These are phyloP conservation scores for Malassezia japonica DNA, from an alignment of 1,284 basidiomycete species.

Conservation along the genomic window DNA sequence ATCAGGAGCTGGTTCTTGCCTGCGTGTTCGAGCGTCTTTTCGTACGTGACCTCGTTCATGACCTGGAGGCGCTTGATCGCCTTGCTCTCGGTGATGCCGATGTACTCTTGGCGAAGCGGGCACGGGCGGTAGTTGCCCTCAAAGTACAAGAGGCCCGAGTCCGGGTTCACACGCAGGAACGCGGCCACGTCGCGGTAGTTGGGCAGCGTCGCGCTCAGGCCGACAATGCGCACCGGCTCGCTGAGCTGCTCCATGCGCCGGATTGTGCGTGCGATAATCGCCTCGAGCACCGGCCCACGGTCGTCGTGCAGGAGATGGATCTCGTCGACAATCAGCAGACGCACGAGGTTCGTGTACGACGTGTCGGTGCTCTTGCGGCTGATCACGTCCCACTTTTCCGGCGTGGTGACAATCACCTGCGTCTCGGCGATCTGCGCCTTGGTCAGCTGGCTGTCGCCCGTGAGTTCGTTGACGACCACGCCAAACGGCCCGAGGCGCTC, in stretches of 20 bases:
- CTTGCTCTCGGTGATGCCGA: conserved; percentile 98
- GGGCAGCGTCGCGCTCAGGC: conserved; percentile 88
- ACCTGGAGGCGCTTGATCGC: conserved; percentile 96
- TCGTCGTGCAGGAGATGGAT: conserved; percentile 97
- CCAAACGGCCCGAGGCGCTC: conserved; percentile 72
- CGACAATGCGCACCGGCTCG: conserved; percentile 86
- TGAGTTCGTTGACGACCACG: conserved; percentile 85
- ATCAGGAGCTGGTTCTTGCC: conserved; percentile 57
- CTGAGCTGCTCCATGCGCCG: conserved; percentile 70
- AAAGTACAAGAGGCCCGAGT: conserved; percentile 92
- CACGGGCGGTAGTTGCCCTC: conserved; percentile 84
- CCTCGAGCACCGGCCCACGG: conserved; percentile 91
- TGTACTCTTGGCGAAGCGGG: conserved; percentile 88
- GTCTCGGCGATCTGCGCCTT: conserved; percentile 95
- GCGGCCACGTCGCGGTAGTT: conserved; percentile 98
- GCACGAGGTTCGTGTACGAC: conserved; percentile 91
- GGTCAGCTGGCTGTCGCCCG: conserved; percentile 94
- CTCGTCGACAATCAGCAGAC: conserved; percentile 94
- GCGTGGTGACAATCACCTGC: conserved; percentile 96
- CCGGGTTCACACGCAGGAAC: conserved; percentile 87
- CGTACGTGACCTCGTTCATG: conserved; percentile 98
- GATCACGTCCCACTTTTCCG: conserved; percentile 95
- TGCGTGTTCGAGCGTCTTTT: conserved; percentile 57
- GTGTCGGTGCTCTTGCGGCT: conserved; percentile 96
- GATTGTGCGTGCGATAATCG: conserved; percentile 81